Evolutionary conservation across 1,284 basidiomycete species (phyloP), one percentile per base, ranked within the genome.

Genomic region (Cryptococcus depauperatus): DNA sequence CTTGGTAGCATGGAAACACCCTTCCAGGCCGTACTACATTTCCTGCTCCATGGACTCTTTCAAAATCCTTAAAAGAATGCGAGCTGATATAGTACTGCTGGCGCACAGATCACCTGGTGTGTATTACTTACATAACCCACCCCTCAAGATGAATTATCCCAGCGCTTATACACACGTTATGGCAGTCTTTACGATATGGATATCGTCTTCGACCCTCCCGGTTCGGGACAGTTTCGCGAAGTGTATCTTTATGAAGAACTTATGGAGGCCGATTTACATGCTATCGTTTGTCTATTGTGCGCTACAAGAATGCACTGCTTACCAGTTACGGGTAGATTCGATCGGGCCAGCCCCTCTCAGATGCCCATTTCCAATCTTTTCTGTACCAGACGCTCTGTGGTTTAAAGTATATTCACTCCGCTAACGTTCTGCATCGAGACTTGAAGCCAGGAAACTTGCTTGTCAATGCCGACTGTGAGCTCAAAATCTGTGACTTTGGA

Each of bases 261-360:
- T 54, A 99, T 98, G 95, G 95, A 99, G 70, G 95, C 95, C 42
- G 95, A 99, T 77, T 77, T 99, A 16, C 95, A 99, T 64, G 95
- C 93, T 18, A 98, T 99, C 68, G 91, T 91, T 59, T 70, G 80
- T 62, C 1, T 4, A 18, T 26, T 28, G 19, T 21, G 19, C 25
- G 18, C 41, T 5, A 30, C 5, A 18, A 13, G 23, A 25, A 44
- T 29, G 32, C 40, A 11, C 11, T 35, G 23, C 32, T 14, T 29
- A 29, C 32, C 26, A 11, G 43, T 47, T 43, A 27, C 47, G 22
- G 16, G 14, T 61, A 91, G 89, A 95, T 98, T 58, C 89, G 93
- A 37, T 97, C 92, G 6, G 90, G 91, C 19, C 93, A 98, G 66
- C 92, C 93, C 1, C 79, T 99, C 46, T 95, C 91, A 7, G 95